These are phyloP conservation scores for Fistulinella cinereoalba DNA, from an alignment of 1,284 basidiomycete genomes.

Conservation along the genomic window DNA sequence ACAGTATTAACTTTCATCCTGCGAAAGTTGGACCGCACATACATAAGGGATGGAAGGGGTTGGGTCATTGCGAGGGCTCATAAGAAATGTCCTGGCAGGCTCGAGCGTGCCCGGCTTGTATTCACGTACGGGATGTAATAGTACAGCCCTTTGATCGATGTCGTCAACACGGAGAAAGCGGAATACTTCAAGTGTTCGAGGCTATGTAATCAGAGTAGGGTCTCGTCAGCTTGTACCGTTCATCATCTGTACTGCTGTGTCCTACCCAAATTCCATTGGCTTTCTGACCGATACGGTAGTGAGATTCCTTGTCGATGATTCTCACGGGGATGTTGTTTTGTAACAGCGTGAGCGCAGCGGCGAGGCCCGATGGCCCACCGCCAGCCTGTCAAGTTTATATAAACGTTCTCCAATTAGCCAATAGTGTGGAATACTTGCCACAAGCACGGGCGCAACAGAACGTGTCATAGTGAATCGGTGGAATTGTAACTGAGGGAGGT, in stretches of 20 bases:
- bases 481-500: no score
- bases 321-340: slow-evolving; percentile 40
- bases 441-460: no score
- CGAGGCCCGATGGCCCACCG: slow-evolving; percentile 49
- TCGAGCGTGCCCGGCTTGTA: slow-evolving; percentile 24
- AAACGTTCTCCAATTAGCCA: no score
- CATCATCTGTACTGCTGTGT: neutral
- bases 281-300: slow-evolving; percentile 25
- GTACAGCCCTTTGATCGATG: slow-evolving; percentile 6
- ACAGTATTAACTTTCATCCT: neutral
- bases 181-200: slow-evolving; percentile 32
- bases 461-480: no score
- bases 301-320: slow-evolving; percentile 34
- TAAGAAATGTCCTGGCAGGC: slow-evolving; percentile 9
- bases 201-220: slow-evolving; percentile 11
- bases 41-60: slow-evolving; percentile 30
- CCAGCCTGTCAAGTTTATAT: slow-evolving; percentile 36
- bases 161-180: slow-evolving; percentile 26
- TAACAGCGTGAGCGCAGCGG: slow-evolving; percentile 44
- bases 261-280: slow-evolving; percentile 30
- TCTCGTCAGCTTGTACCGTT: neutral
- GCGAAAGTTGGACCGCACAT: neutral
- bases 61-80: slow-evolving; percentile 11
- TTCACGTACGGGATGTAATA: slow-evolving; percentile 3
- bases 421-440: no score